A percentile compares a stretch with the other conserved stretches of the same genome.
Conservation (phyloP, 2,329 filamentous ascomycete genomes). For the Aspergillus melleus region DNA sequence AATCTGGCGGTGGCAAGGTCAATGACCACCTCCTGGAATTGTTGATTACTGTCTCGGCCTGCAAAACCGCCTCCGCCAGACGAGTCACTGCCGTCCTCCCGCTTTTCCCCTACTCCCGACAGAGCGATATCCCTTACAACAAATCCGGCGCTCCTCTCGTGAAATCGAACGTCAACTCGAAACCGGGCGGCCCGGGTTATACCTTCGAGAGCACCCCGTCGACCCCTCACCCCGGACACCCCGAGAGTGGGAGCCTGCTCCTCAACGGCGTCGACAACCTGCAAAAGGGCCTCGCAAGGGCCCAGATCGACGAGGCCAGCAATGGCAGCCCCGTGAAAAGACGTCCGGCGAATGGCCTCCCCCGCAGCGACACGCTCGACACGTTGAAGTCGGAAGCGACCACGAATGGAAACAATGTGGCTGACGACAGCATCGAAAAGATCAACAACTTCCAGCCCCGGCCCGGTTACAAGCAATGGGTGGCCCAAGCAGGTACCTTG, state of each 20-base stretch:
- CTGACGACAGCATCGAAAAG: slow-evolving; percentile 56
- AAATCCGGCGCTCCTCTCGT: slow-evolving; percentile 87
- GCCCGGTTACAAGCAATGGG: slow-evolving; percentile 97
- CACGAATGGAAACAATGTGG: slow-evolving; percentile 53
- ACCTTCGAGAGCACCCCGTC: slow-evolving; percentile 91
- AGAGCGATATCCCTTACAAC: slow-evolving; percentile 96
- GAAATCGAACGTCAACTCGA: slow-evolving; percentile 55
- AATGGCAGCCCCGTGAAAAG: slow-evolving; percentile 45
- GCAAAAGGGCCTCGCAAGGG: slow-evolving; percentile 70
- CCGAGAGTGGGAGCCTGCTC: slow-evolving; percentile 64
- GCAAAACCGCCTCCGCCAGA: slow-evolving; percentile 89
- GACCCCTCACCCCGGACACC: slow-evolving; percentile 73
- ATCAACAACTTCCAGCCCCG: slow-evolving; percentile 72
- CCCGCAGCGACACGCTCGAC: slow-evolving; percentile 40
- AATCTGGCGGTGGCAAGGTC: slow-evolving; percentile 86
- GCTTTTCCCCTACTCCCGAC: slow-evolving; percentile 93
- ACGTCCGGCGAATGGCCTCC: slow-evolving; percentile 42
- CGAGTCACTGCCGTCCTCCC: slow-evolving; percentile 92
- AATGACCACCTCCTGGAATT: slow-evolving; percentile 97
- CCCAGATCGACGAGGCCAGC: slow-evolving; percentile 57
- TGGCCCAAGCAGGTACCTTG: slow-evolving; percentile 92
- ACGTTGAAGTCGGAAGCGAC: slow-evolving; percentile 32
- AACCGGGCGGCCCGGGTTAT: slow-evolving; percentile 54
- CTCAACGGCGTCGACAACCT: slow-evolving; percentile 67
- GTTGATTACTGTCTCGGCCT: slow-evolving; percentile 97